These are phyloP conservation scores for Durio zibethinus DNA, from an alignment of 345 rosid genomes.

Conservation along the genomic window DNA sequence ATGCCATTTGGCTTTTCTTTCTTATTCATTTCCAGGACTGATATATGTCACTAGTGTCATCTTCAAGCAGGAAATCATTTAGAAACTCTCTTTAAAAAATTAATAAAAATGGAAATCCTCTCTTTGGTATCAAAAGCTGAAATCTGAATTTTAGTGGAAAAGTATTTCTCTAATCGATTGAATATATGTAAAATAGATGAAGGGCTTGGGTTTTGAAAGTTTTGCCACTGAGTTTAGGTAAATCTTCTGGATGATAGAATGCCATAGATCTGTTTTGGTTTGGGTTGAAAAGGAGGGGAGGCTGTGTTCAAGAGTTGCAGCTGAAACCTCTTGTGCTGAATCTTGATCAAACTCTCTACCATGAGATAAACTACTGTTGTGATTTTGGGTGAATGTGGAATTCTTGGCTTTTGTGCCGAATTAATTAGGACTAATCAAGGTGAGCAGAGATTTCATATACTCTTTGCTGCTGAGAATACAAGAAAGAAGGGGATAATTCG, in stretches of 20 bases:
- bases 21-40: not conserved
- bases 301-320: not conserved
- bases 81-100: not conserved
- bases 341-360: not conserved
- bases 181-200: not conserved
- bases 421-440: not conserved
- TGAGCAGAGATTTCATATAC: not conserved
- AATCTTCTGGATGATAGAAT: not conserved
- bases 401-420: not conserved
- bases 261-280: not conserved
- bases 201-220: not conserved
- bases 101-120: not conserved
- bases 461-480: not conserved
- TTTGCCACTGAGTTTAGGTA: not conserved
- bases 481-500: not conserved
- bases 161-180: not conserved
- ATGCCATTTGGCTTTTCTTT: conserved; percentile 8
- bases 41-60: not conserved
- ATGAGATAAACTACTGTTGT: not conserved
- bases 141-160: not conserved
- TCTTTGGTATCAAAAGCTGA: not conserved
- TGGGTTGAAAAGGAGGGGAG: not conserved
- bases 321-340: not conserved
- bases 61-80: not conserved
- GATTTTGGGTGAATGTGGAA: not conserved